These are phyloP conservation scores for Tanacetum coccineum DNA, from an alignment of 129 eudicot species.

Conservation along the genomic window DNA sequence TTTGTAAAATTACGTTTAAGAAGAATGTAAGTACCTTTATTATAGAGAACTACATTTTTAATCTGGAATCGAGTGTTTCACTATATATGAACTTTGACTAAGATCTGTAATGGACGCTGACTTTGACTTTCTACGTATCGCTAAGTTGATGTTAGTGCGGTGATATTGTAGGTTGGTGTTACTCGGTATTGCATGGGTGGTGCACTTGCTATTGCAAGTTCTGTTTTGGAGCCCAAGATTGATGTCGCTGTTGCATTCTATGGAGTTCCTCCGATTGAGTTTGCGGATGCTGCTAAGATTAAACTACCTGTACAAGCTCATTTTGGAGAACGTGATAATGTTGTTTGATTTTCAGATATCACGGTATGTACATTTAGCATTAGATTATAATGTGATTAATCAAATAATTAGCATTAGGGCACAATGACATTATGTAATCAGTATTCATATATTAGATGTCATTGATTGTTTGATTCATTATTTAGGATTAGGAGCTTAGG, in stretches of 20 bases:
- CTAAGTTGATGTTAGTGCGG: constrained; percentile 5
- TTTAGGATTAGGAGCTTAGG: neutral
- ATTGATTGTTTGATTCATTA: neutral
- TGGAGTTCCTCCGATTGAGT: constrained; percentile 86
- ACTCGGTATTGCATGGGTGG: constrained; percentile 99
- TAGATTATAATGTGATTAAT: neutral
- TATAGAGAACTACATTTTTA: too few relatives aligned
- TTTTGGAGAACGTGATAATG: constrained; percentile 72
- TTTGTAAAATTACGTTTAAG: neutral
- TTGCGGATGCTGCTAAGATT: constrained; percentile 74
- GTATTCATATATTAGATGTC: neutral
- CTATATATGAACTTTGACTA: neutral
- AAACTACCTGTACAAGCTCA: constrained; percentile 95
- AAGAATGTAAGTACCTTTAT: neutral
- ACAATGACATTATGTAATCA: too few relatives aligned
- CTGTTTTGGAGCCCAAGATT: constrained; percentile 68
- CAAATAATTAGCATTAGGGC: too few relatives aligned
- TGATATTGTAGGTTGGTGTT: constrained; percentile 64
- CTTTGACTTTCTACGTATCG: neutral
- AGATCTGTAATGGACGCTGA: neutral
- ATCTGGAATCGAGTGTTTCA: neutral
- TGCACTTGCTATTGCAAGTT: constrained; percentile 91
- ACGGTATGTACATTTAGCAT: constrained; percentile 40
- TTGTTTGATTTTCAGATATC: constrained; percentile 80
- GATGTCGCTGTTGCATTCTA: constrained; percentile 90